Evolutionary conservation across 2,329 filamentous ascomycete genomes (phyloP).

Genomic region (Fusarium coffeatum): DNA sequence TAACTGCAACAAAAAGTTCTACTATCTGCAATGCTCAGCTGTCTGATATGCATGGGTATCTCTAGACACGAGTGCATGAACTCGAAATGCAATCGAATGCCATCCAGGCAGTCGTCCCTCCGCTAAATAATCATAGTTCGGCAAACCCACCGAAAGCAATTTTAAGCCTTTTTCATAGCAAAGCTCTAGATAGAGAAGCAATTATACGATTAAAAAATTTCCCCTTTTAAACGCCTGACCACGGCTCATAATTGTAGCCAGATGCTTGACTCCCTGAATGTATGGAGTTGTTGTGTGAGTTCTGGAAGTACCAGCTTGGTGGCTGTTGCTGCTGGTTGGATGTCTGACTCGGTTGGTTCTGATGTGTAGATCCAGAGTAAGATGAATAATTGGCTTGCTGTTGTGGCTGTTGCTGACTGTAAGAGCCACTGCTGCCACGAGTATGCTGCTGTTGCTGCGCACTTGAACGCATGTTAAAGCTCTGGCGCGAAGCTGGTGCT

Average conservation of each 20-base stretch:
- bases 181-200: conserved; percentile 1
- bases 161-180: neutral
- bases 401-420: conserved; percentile 34
- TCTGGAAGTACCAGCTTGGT: conserved; percentile 47
- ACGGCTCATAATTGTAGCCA: conserved; percentile 44
- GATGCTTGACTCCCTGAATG: conserved; percentile 36
- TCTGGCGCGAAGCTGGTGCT: conserved; percentile 34
- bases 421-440: conserved; percentile 25
- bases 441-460: conserved; percentile 15
- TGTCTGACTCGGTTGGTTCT: conserved; percentile 36
- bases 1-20: neutral
- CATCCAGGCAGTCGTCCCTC: neutral
- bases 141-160: conserved; percentile 7
- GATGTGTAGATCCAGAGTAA: conserved; percentile 33
- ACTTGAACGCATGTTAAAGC: conserved; percentile 36
- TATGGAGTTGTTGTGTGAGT: conserved; percentile 34
- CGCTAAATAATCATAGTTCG: neutral
- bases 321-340: conserved; percentile 26
- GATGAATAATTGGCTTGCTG: conserved; percentile 30
- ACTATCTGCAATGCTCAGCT: neutral
- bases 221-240: conserved; percentile 25
- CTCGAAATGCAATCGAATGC: neutral
- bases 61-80: conserved; percentile 9
- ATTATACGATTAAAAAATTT: neutral
- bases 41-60: conserved; percentile 16